A percentile compares a stretch with the other conserved stretches of the same genome.
phyloP scores from a whole-genome alignment of 495 filamentous ascomycete genomes.

The Aspergillus olivimuriae region DNA sequence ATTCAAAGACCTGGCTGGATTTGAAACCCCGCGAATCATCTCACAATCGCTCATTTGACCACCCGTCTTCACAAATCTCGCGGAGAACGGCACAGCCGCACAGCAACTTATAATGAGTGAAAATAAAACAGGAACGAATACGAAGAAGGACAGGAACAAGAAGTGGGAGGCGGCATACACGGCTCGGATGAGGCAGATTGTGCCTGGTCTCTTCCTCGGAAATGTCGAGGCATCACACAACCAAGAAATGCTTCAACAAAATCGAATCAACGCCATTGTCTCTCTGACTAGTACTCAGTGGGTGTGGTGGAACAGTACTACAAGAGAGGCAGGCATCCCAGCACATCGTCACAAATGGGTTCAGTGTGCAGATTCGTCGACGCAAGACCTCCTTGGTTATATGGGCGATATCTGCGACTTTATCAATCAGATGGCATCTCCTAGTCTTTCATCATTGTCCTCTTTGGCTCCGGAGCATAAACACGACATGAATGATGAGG shows the following conservation, averaged over 20 bases:
- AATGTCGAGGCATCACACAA: slow-evolving; percentile 23
- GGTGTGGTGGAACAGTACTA: slow-evolving; percentile 18
- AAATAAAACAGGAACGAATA: not conserved
- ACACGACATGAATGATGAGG: slow-evolving; percentile 2
- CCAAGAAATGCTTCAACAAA: slow-evolving; percentile 20
- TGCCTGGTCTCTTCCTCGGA: slow-evolving; percentile 30
- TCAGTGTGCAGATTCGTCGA: slow-evolving; percentile 27
- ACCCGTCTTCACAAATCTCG: too few species aligned
- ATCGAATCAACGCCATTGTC: slow-evolving; percentile 31
- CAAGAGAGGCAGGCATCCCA: slow-evolving; percentile 24
- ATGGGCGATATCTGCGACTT: slow-evolving; percentile 34
- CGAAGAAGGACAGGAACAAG: slow-evolving; percentile 9
- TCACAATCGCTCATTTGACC: too few species aligned
- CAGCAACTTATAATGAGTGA: not conserved
- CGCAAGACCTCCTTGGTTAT: slow-evolving; percentile 27
- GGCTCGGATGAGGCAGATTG: slow-evolving; percentile 26
- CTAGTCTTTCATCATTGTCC: slow-evolving; percentile 11
- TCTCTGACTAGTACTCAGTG: slow-evolving; percentile 23
- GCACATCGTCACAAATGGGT: slow-evolving; percentile 26
- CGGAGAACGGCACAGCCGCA: too few species aligned
- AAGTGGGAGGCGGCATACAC: slow-evolving; percentile 15
- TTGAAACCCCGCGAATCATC: too few species aligned
- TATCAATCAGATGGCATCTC: slow-evolving; percentile 27
- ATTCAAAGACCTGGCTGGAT: too few species aligned
- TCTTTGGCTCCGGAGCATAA: slow-evolving; percentile 14